A percentile compares a stretch with the other conserved stretches of the same genome.
Evolutionary conservation across 495 filamentous ascomycete species (phyloP).

Genomic region (Podospora comata): DNA sequence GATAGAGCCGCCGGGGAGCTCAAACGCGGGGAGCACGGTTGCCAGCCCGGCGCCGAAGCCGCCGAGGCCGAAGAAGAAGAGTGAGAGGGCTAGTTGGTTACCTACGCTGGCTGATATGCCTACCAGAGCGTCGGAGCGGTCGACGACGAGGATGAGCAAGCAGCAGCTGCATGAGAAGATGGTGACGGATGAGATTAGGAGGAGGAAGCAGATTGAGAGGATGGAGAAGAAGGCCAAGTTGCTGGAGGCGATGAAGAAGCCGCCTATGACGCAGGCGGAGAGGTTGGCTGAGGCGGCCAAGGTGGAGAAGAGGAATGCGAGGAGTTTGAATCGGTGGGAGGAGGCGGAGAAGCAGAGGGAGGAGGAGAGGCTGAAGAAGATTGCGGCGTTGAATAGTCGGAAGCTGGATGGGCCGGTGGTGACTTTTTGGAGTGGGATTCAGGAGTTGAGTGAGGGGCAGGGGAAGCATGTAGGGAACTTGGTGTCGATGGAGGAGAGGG

Average conservation of each 20-base stretch:
- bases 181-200: conserved; percentile 75
- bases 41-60: conserved; percentile 46
- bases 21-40: conserved; percentile 9
- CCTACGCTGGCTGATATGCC: conserved; percentile 75
- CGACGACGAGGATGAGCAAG: conserved; percentile 80
- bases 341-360: conserved; percentile 81
- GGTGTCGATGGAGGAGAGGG: conserved; percentile 57
- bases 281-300: conserved; percentile 78
- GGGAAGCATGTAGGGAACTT: conserved; percentile 70
- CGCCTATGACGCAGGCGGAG: conserved; percentile 85
- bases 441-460: conserved; percentile 71
- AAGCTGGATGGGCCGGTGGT: conserved; percentile 86
- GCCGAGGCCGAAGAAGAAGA: conserved; percentile 84
- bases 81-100: conserved; percentile 85
- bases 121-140: conserved; percentile 75
- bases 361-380: conserved; percentile 73
- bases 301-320: conserved; percentile 79
- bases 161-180: conserved; percentile 77
- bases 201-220: conserved; percentile 69
- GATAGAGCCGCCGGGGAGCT: conserved; percentile 42
- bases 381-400: conserved; percentile 80
- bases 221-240: conserved; percentile 86
- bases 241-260: conserved; percentile 69
- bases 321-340: conserved; percentile 93
- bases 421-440: conserved; percentile 88